Percentiles rank a stretch among this genome's conserved stretches.
Evolutionary conservation across 805 yeast genomes (phyloP).

Genomic region (Clavispora asparagi): DNA sequence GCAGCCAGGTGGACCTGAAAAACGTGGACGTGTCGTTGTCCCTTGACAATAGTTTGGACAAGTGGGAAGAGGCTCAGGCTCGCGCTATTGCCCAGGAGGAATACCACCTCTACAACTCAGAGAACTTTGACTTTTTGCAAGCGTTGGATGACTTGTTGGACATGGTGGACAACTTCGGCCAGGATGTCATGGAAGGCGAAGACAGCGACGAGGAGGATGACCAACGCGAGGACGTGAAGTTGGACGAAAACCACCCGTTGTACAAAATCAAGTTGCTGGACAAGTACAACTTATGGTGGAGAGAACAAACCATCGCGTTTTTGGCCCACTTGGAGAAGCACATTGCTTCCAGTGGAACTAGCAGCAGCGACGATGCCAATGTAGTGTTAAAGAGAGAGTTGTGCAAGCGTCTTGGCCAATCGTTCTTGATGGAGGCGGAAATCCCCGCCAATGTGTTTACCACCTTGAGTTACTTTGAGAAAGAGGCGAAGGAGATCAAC

Average conservation of each 20-base stretch:
- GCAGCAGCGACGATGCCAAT: constrained; percentile 9
- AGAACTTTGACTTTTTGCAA: constrained; percentile 48
- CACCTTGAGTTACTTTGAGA: constrained; percentile 50
- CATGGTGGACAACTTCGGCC: constrained; percentile 62
- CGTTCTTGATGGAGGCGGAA: constrained; percentile 62
- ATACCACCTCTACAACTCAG: constrained; percentile 31
- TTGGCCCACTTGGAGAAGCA: constrained; percentile 26
- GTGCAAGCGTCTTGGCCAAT: constrained; percentile 54
- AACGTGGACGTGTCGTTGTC: constrained; percentile 30
- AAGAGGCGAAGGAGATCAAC: constrained; percentile 23
- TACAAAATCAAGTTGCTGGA: constrained; percentile 35
- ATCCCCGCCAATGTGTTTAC: constrained; percentile 51
- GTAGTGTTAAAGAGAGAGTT: constrained; percentile 32
- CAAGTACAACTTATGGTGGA: constrained; percentile 53
- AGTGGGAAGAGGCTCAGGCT: constrained; percentile 41
- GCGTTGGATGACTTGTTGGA: constrained; percentile 65
- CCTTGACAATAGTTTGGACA: constrained; percentile 42
- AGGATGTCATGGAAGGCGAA: constrained; percentile 39
- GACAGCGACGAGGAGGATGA: constrained; percentile 56
- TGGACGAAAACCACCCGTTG: constrained; percentile 54
- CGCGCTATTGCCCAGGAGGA: constrained; percentile 18
- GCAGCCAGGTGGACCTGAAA: constrained; percentile 25
- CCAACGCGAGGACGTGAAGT: constrained; percentile 29
- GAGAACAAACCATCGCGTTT: constrained; percentile 35
- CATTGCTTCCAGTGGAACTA: constrained; percentile 8